Conservation (phyloP, 2,329 filamentous ascomycete genomes). For the Alternaria burnsii region DNA sequence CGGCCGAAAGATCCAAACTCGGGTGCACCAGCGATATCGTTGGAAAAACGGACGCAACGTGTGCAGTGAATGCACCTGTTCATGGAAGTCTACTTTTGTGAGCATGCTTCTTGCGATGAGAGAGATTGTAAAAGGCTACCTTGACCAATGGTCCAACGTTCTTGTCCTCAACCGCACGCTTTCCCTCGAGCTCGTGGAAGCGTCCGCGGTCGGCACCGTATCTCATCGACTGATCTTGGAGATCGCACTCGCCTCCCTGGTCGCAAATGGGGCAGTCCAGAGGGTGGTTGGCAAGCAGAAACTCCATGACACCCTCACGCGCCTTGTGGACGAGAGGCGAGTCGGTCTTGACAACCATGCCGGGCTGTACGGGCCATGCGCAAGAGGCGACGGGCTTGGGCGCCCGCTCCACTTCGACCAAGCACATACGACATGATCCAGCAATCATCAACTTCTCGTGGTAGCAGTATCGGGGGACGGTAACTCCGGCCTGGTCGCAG, state of each 20-base stretch:
- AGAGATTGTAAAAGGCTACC: conserved; percentile 42
- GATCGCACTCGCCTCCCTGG: conserved; percentile 98
- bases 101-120: conserved; percentile 25
- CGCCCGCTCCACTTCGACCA: conserved; percentile 95
- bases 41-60: conserved; percentile 95
- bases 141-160: conserved; percentile 98
- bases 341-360: conserved; percentile 99
- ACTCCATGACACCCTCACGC: conserved; percentile 98
- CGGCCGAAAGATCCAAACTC: conserved; percentile 94
- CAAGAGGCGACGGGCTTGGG: conserved; percentile 98
- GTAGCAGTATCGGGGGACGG: conserved; percentile 97
- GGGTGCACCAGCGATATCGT: conserved; percentile 94
- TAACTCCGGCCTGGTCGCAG: conserved; percentile 95
- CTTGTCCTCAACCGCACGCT: conserved; percentile 98
- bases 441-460: conserved; percentile 99
- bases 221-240: conserved; percentile 99
- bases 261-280: conserved; percentile 98
- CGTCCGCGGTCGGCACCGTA: conserved; percentile 95
- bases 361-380: conserved; percentile 97
- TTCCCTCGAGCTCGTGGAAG: conserved; percentile 95
- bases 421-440: conserved; percentile 99
- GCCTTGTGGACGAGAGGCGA: conserved; percentile 97
- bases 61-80: conserved; percentile 99
- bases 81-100: conserved; percentile 79
- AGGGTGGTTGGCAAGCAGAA: conserved; percentile 93